These are phyloP conservation scores for Ophioceras dolichostomum DNA, from an alignment of 2,329 filamentous ascomycete genomes.

Conservation along the genomic window DNA sequence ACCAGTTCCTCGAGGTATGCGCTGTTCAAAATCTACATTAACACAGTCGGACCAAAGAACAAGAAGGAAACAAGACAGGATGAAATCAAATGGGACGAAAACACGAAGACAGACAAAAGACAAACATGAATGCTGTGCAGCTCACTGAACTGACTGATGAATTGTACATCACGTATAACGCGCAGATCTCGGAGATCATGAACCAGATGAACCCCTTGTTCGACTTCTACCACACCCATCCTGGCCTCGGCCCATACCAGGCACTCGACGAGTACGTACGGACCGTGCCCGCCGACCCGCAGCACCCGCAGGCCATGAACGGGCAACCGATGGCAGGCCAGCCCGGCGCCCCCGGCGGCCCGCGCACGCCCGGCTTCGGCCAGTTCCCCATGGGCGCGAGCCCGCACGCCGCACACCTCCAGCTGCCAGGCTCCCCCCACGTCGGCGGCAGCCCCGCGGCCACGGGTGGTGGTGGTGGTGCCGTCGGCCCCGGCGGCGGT, in stretches of 20 bases:
- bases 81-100: constrained; percentile 8
- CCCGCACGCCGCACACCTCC: constrained; percentile 46
- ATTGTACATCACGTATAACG: too few species aligned
- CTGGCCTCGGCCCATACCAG: constrained; percentile 39
- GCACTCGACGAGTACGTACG: constrained; percentile 49
- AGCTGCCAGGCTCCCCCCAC: constrained; percentile 50
- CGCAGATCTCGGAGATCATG: constrained; percentile 53
- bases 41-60: too few species aligned
- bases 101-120: constrained; percentile 8
- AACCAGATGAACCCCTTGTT: constrained; percentile 56
- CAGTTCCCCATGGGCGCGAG: constrained; percentile 49
- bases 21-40: too few species aligned
- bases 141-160: too few species aligned
- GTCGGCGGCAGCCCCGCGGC: constrained; percentile 44
- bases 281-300: too few species aligned
- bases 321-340: constrained; percentile 34
- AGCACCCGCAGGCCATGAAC: constrained; percentile 27
- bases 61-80: too few species aligned
- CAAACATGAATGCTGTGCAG: neutral
- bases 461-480: too few species aligned
- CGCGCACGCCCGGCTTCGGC: constrained; percentile 40
- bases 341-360: constrained; percentile 29
- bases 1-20: constrained; percentile 52
- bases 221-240: constrained; percentile 40
- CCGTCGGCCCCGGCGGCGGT: too few species aligned